Base-by-base conservation (phyloP, 2,329 filamentous ascomycete species). In the Teratosphaeria epicoccoides region DNA sequence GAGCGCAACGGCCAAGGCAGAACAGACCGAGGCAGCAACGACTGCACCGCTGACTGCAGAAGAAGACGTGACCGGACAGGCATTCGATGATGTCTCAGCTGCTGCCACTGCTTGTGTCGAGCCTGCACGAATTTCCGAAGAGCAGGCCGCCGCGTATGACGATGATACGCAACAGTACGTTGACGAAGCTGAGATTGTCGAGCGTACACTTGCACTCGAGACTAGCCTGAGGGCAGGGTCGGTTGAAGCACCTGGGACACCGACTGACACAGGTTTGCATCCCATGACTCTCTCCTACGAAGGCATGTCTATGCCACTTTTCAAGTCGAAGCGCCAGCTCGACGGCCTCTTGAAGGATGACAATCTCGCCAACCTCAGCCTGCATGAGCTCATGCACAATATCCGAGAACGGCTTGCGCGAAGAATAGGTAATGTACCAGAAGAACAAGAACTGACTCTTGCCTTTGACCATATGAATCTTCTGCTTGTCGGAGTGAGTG, bases 361-460 rank as follows among this genome's bases (percentile, higher is more conserved):
- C 55, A 71, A 71, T 25, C 64, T 83, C 40, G 74, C 74, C n/a
- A 72, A 75, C 55, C 70, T 75, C 46, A 71, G 71, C 47, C 66
- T 85, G 24, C 68, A 69, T 49, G 72, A 76, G 49, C 69, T 86
- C n/a, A 75, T 86, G 52, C 66, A 69, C 17, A 59, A 58, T 28
- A 63, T 63, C 47, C 59, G 58, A 54, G 48, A 58, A 74, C 75
- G 55, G 78, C 79, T 63, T 73, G 80, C 59, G 62, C 70, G 50
- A 70, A 82, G 33, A 73, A 83, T 55, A 52, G 72, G 72, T 52
- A 74, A 76, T 58, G 69, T 85, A 44, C 68, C 71, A 26, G 71
- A 77, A 49, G 76, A 80, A 47, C 77, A 82, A 57, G 77, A 82
- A 57, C 66, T 84, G 52, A 71, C 76, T 49, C 67, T 84, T 51